A percentile compares a stretch with the other conserved stretches of the same genome.
These are phyloP conservation scores for Dothidotthia symphoricarpi DNA, from an alignment of 2,329 filamentous ascomycete genomes.

Conservation along the genomic window DNA sequence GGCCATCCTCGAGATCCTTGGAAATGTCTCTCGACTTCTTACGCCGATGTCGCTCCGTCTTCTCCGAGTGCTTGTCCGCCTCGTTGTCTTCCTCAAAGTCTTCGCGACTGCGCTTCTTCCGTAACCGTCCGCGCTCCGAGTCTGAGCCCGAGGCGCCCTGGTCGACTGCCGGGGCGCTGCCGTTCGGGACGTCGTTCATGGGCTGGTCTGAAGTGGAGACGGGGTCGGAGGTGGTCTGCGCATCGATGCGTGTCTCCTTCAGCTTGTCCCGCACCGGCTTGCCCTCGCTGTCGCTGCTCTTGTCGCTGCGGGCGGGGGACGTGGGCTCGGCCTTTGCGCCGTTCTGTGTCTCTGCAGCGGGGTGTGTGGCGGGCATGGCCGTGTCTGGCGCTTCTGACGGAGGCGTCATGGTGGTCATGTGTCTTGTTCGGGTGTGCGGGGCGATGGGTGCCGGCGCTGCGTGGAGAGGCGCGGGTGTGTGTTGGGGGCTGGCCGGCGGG, in stretches of 20 bases:
- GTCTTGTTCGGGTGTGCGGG: conserved; percentile 5
- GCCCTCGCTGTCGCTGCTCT: conserved; percentile 50
- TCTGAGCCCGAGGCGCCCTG: conserved; percentile 37
- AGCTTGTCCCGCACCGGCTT: conserved; percentile 61
- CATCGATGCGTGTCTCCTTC: conserved; percentile 60
- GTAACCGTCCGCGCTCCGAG: conserved; percentile 40
- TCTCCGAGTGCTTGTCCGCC: conserved; percentile 27
- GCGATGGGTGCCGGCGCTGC: conserved; percentile 5
- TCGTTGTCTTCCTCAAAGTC: conserved; percentile 43
- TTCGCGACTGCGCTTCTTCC: conserved; percentile 49
- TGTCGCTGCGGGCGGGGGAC: conserved; percentile 42
- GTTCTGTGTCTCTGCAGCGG: conserved; percentile 10
- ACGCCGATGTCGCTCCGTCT: conserved; percentile 43
- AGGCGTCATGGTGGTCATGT: conserved; percentile 22
- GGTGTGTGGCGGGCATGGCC: conserved; percentile 8
- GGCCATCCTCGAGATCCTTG: conserved; percentile 30
- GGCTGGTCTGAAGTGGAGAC: conserved; percentile 15
- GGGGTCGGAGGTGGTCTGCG: conserved; percentile 26
- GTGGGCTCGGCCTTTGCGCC: conserved; percentile 16
- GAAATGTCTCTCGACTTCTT: conserved; percentile 51
- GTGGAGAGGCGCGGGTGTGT: conserved; percentile 1
- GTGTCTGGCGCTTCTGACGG: conserved; percentile 14
- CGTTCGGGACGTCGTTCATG: conserved; percentile 30
- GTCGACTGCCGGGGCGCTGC: conserved; percentile 19
- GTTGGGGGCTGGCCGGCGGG: background rate